Percentiles rank a stretch among this genome's conserved stretches.
These are phyloP conservation scores for Rhizoctonia solani DNA, from an alignment of 1,284 basidiomycete genomes.

Conservation along the genomic window DNA sequence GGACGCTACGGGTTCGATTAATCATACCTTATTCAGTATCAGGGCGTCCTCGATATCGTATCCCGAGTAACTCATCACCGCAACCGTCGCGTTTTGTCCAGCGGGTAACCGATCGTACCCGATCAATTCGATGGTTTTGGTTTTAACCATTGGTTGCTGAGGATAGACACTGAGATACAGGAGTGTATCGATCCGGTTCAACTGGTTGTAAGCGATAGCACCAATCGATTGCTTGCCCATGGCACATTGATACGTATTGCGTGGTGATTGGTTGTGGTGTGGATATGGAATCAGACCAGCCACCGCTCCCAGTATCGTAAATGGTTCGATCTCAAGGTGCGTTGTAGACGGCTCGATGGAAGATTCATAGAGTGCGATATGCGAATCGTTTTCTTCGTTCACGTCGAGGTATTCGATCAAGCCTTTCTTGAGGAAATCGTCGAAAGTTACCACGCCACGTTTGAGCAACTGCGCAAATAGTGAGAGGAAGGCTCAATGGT, in stretches of 20 bases:
- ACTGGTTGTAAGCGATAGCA: constrained; percentile 98
- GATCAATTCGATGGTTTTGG: constrained; percentile 95
- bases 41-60: constrained; percentile 99
- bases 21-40: constrained; percentile 85
- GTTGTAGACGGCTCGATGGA: constrained; percentile 85
- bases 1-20: constrained; percentile 10
- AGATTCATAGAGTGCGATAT: constrained; percentile 93
- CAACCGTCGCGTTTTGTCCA: constrained; percentile 97
- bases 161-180: constrained; percentile 99
- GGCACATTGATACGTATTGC: constrained; percentile 99
- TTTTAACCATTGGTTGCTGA: constrained; percentile 99
- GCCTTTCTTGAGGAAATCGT: constrained; percentile 93
- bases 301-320: constrained; percentile 96
- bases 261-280: constrained; percentile 98
- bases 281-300: constrained; percentile 99
- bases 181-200: constrained; percentile 98
- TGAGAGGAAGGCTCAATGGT: constrained; percentile 24
- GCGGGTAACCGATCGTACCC: constrained; percentile 97
- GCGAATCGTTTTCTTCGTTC: constrained; percentile 99
- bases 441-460: constrained; percentile 79
- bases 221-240: constrained; percentile 99
- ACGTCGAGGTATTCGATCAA: constrained; percentile 99
- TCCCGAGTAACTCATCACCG: constrained; percentile 98
- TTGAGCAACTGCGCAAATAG: constrained; percentile 64
- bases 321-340: constrained; percentile 98